Conservation (phyloP, 2,329 filamentous ascomycete species). For the Orbilia ellipsospora region DNA sequence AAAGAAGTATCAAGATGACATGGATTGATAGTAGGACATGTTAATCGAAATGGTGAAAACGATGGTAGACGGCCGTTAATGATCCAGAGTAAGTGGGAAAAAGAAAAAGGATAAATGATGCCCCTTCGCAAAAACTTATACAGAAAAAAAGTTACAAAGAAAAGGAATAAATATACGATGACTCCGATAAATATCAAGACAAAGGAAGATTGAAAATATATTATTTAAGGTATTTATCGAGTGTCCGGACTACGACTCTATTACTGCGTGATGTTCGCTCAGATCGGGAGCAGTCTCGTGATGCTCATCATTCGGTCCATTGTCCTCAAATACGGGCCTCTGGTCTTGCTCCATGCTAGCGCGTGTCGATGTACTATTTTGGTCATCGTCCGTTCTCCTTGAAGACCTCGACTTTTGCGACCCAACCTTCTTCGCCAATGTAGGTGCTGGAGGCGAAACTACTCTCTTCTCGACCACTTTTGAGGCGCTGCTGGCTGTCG, state of each 20-base stretch:
- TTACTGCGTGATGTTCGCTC: slow-evolving; percentile 27
- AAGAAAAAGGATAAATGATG: slow-evolving; percentile 1
- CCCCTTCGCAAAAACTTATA: slow-evolving; percentile 7
- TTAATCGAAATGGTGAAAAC: not conserved
- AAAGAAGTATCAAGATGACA: not conserved
- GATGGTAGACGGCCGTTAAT: not conserved
- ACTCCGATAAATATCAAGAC: not conserved
- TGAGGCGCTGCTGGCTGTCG: slow-evolving; percentile 46
- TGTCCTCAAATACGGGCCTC: slow-evolving; percentile 36
- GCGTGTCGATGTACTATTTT: slow-evolving; percentile 32
- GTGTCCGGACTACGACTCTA: slow-evolving; percentile 31
- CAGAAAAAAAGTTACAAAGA: slow-evolving; percentile 19
- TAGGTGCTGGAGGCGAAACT: slow-evolving; percentile 37
- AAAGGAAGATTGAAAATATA: not conserved
- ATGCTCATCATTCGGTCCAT: slow-evolving; percentile 47
- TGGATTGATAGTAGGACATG: not conserved
- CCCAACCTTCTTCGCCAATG: slow-evolving; percentile 17
- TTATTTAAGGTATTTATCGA: slow-evolving; percentile 3
- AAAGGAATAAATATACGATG: slow-evolving; percentile 12
- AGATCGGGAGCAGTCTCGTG: slow-evolving; percentile 44
- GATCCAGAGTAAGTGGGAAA: not conserved
- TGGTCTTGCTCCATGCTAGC: slow-evolving; percentile 42
- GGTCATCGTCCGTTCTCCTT: slow-evolving; percentile 48
- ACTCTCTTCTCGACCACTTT: slow-evolving; percentile 53
- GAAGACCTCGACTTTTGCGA: slow-evolving; percentile 40